Evolutionary conservation across 345 rosid species (phyloP), one percentile per base, ranked within the genome.

Genomic region (Linum trigynum): DNA sequence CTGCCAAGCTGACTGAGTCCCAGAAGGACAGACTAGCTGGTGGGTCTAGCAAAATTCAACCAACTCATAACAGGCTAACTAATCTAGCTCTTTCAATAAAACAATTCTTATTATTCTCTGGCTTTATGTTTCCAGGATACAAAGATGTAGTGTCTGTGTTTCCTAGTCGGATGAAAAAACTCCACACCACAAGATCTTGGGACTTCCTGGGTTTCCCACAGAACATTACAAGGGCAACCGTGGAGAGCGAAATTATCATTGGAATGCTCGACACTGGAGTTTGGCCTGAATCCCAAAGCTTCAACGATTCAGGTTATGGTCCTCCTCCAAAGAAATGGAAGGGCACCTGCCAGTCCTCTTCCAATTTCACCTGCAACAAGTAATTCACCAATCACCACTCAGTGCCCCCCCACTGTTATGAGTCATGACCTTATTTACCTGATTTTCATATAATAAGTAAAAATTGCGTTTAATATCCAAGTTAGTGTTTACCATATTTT

Each of bases 291-390:
- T 57, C 59, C 3, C 8, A 57, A 57, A 57, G 59, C 59, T 57
- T 57, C 35, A 57, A 57, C 6, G 59, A 57, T 57, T 3, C 5
- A 57, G 59, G 59, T 3, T 35, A 16, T 57, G 59, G 59, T 35
- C 59, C 59, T 3, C 36, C 59, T 57, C 59, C 59, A 8, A n/a
- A 15, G 38, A 57, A 16, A n/a, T 57, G 59, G 36, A 16, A 57
- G 11, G 59, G 59, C 7, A 16, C 36, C 5, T 57, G 59, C 9
- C 59, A 57, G 16, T 57, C 16, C 58, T 55, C 59, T 57, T 9
- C 32, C 32, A 57, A 57, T n/a, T 57, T 57, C 59, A 57, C 59
- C 11, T 57, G 59, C 59, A 57, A 57, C 59, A 57, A 57, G 59
- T 57, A 57, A 57, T 48, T 6, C 53, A 48, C 53, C 53, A 7